Evolutionary conservation across 352 stramenopile species (phyloP).

Genomic region (Pythium rishiriense): DNA sequence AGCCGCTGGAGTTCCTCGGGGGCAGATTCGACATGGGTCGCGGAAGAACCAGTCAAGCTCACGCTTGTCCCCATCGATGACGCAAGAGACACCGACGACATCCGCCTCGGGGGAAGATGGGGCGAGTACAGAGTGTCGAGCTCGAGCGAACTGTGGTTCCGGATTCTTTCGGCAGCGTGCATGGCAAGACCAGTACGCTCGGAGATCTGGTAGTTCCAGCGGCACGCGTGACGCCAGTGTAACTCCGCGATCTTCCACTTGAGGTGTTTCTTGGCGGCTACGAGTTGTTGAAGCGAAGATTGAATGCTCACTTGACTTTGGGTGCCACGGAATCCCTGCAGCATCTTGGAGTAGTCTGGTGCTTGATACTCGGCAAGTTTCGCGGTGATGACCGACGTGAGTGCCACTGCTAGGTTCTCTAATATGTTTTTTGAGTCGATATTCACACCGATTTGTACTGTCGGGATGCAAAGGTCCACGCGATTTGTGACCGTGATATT

Average conservation of each 20-base stretch:
- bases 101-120: constrained; percentile 38
- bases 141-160: constrained; percentile 37
- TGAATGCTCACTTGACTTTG: constrained; percentile 6
- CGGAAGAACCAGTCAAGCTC: constrained; percentile 34
- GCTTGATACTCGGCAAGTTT: constrained; percentile 48
- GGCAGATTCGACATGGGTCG: constrained; percentile 38
- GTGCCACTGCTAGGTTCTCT: constrained; percentile 44
- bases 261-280: constrained; percentile 46
- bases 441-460: constrained; percentile 51
- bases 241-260: constrained; percentile 67
- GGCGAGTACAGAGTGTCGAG: constrained; percentile 40
- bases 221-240: constrained; percentile 56
- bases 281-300: constrained; percentile 43
- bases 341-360: constrained; percentile 37
- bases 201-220: constrained; percentile 51
- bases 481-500: constrained; percentile 40
- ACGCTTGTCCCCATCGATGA: constrained; percentile 42
- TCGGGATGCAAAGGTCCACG: constrained; percentile 59
- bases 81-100: constrained; percentile 33
- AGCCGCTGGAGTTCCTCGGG: constrained; percentile 51
- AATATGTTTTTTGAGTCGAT: constrained; percentile 63
- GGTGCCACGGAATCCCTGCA: constrained; percentile 26
- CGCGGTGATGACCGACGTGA: constrained; percentile 35
- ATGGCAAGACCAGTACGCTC: constrained; percentile 47
- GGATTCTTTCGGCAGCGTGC: constrained; percentile 37